Conservation (phyloP, 306 rosid species). For the Vigna hirtella region DNA sequence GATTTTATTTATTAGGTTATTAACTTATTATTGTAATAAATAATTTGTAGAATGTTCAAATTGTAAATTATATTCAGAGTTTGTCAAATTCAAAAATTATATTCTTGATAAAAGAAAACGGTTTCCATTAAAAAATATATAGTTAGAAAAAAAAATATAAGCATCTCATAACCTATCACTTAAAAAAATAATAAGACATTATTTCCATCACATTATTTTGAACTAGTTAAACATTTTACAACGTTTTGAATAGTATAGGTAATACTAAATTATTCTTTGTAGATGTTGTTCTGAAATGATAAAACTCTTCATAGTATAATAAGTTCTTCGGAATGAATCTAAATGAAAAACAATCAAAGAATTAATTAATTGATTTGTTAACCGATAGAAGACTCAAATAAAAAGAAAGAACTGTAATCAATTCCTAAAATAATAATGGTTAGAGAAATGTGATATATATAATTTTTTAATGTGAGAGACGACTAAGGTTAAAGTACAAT, state of each 20-base stretch:
- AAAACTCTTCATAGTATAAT: background rate
- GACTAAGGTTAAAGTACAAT: too few species aligned
- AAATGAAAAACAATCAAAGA: background rate
- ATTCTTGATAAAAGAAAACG: too few species aligned
- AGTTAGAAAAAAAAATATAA: background rate
- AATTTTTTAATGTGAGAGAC: too few species aligned
- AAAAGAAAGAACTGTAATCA: background rate
- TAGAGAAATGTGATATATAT: background rate
- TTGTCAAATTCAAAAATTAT: too few species aligned
- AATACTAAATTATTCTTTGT: background rate
- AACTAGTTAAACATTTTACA: constrained; percentile 8
- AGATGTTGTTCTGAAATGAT: background rate
- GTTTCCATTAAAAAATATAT: background rate
- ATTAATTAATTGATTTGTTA: background rate
- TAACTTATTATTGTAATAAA: too few species aligned
- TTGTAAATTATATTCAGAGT: too few species aligned
- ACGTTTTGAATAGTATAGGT: background rate
- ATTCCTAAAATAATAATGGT: background rate
- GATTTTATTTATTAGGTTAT: too few species aligned
- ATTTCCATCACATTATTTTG: background rate
- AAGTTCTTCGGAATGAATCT: background rate
- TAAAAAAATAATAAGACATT: background rate
- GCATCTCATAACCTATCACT: background rate
- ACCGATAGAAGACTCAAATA: background rate
- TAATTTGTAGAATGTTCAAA: too few species aligned